Evolutionary conservation across 345 rosid species (phyloP).

Genomic region (Citrus hindsii): DNA sequence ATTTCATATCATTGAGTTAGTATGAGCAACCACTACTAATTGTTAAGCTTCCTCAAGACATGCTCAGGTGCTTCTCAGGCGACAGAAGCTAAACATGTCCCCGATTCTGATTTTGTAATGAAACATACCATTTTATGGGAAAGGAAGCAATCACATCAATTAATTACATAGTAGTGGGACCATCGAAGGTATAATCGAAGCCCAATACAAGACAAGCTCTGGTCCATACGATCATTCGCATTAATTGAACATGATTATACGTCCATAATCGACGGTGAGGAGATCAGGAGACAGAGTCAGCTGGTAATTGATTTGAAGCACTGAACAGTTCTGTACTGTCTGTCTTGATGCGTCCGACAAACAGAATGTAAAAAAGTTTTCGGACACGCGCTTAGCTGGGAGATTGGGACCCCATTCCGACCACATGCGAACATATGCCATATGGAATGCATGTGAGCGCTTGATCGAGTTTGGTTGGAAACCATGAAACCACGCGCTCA

Average conservation of each 20-base stretch:
- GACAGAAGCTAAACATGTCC: neutral
- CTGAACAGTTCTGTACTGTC: neutral
- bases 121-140: neutral
- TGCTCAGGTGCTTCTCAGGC: neutral
- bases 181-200: neutral
- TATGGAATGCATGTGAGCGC: slow-evolving; percentile 21
- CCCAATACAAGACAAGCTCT: neutral
- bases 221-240: neutral
- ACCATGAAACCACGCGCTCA: slow-evolving; percentile 4
- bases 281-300: neutral
- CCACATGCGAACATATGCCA: slow-evolving; percentile 15
- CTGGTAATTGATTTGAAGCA: neutral
- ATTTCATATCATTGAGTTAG: slow-evolving; percentile 13
- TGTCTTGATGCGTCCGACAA: slow-evolving; percentile 15
- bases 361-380: slow-evolving; percentile 9
- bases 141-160: neutral
- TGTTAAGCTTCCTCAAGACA: neutral
- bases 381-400: slow-evolving; percentile 29
- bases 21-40: neutral
- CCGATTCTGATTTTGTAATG: neutral
- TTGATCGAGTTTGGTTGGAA: slow-evolving; percentile 22
- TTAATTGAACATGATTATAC: neutral
- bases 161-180: neutral
- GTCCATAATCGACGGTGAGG: neutral
- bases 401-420: slow-evolving; percentile 23